These are phyloP conservation scores for Histomonas meleagridis DNA, from an alignment of 208 protist species.

Conservation along the genomic window DNA sequence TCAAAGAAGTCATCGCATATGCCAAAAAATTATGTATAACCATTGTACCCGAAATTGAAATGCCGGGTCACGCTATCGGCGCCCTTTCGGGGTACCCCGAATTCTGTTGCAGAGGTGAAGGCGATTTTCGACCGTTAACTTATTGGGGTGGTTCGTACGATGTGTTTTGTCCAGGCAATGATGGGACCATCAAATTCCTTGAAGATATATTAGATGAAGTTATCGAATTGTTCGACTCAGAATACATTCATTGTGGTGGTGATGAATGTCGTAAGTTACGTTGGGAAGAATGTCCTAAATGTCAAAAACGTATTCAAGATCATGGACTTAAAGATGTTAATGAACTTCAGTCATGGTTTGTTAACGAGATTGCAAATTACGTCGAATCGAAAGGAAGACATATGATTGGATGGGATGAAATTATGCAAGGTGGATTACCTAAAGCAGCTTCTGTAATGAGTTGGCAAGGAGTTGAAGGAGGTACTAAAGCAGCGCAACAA, in stretches of 20 bases:
- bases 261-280: neutral
- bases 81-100: neutral
- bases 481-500: neutral
- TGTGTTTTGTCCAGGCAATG: neutral
- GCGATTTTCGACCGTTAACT: neutral
- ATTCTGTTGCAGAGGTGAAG: neutral
- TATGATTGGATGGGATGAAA: neutral
- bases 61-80: neutral
- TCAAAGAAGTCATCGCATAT: slow-evolving; percentile 27
- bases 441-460: neutral
- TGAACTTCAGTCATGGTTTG: neutral
- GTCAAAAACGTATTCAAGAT: neutral
- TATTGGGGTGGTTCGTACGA: neutral
- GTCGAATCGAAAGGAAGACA: neutral
- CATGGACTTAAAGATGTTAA: neutral
- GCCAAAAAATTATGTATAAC: neutral
- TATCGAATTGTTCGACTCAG: neutral
- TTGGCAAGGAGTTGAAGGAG: neutral
- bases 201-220: slow-evolving; percentile 13
- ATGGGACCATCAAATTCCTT: neutral
- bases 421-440: neutral
- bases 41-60: slow-evolving; percentile 37
- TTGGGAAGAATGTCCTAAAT: neutral
- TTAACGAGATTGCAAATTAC: neutral
- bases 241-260: slow-evolving; percentile 26